Percentiles rank a stretch among this genome's conserved stretches.
phyloP scores from a whole-genome alignment of 2,329 filamentous ascomycete genomes.

The Diaporthe vexans region DNA sequence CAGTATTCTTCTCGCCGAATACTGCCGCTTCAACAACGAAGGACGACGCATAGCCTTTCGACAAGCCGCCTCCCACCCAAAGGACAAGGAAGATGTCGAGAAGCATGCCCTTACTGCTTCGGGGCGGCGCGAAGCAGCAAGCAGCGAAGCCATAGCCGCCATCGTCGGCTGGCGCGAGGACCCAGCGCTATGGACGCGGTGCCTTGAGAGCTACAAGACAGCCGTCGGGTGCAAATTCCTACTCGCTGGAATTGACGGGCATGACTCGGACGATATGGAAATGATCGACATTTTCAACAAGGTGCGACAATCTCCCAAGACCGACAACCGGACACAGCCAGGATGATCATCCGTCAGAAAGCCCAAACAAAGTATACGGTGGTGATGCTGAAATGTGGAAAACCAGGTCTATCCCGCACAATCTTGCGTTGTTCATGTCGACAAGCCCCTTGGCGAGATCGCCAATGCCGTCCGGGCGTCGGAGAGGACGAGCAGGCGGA shows the following conservation, averaged over 20 bases:
- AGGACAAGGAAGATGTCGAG: conserved; percentile 42
- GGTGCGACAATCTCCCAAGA: conserved; percentile 33
- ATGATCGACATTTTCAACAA: conserved; percentile 49
- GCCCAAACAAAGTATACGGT: not conserved
- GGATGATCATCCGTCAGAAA: not conserved
- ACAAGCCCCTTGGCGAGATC: conserved; percentile 48
- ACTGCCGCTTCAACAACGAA: conserved; percentile 48
- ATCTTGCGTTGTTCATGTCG: conserved; percentile 45
- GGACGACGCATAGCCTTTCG: conserved; percentile 44
- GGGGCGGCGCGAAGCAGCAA: not conserved
- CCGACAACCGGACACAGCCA: not conserved
- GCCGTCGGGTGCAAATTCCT: conserved; percentile 46
- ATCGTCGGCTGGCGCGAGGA: conserved; percentile 52
- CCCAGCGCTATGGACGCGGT: conserved; percentile 46
- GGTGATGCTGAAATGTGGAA: not conserved
- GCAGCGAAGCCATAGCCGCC: conserved; percentile 44
- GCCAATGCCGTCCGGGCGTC: conserved; percentile 44
- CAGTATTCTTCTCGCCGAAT: conserved; percentile 48
- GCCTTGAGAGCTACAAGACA: conserved; percentile 49
- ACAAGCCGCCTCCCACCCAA: not conserved
- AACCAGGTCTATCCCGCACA: conserved; percentile 46
- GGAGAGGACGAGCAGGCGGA: conserved; percentile 29
- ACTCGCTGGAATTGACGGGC: conserved; percentile 50
- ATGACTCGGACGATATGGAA: conserved; percentile 48
- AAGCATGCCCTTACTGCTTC: conserved; percentile 34